Evolutionary conservation across 345 rosid genomes (phyloP).

Genomic region (Anacardium occidentale): DNA sequence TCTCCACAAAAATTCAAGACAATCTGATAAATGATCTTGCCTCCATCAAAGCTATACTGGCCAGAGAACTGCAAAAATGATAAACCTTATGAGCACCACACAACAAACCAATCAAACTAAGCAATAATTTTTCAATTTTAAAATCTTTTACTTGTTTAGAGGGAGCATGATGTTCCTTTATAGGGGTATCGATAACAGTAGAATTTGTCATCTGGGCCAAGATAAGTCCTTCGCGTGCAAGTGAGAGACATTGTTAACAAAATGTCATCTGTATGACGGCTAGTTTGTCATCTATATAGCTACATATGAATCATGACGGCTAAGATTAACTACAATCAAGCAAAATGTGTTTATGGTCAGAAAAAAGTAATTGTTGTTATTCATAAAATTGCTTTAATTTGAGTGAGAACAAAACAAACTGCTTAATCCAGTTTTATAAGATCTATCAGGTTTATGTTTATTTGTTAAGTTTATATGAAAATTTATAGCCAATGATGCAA

Average conservation of each 20-base stretch:
- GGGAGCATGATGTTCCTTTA: constrained; percentile 44
- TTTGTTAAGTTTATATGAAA: neutral
- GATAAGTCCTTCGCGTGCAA: no score
- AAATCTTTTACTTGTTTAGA: no score
- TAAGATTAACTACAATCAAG: no score
- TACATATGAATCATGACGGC: no score
- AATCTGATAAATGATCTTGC: constrained; percentile 39
- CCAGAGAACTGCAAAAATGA: constrained; percentile 50
- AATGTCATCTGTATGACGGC: no score
- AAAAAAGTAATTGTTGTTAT: neutral
- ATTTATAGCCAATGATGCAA: neutral
- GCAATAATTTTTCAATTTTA: no score
- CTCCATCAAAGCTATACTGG: constrained; percentile 41
- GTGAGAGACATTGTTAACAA: no score
- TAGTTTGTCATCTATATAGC: no score
- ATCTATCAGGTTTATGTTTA: neutral
- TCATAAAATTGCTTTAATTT: neutral
- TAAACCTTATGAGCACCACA: no score
- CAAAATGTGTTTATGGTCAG: no score
- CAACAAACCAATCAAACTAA: no score
- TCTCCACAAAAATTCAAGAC: constrained; percentile 57
- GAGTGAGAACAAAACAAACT: neutral
- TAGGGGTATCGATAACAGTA: constrained; percentile 37
- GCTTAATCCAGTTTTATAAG: neutral
- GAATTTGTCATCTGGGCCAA: constrained; percentile 62